Percentiles rank a stretch among this genome's conserved stretches.
Evolutionary conservation across 768 basidiomycete genomes (phyloP).

Genomic region (Hypholoma fasciculare): DNA sequence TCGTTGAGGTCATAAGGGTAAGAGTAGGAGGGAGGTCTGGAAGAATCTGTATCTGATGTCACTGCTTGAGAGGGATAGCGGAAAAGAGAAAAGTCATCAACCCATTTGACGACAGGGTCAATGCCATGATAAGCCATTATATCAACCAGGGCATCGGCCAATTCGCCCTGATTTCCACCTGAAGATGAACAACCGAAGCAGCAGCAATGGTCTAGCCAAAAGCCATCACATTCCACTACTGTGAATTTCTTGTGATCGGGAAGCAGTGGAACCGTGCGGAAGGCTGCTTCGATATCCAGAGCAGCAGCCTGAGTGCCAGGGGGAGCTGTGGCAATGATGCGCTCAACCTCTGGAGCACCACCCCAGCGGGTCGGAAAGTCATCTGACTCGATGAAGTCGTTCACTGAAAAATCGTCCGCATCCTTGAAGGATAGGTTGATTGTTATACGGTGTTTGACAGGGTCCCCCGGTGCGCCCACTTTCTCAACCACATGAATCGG

Average conservation of each 20-base stretch:
- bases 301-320: conserved; percentile 32
- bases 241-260: conserved; percentile 24
- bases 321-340: conserved; percentile 27
- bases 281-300: conserved; percentile 37
- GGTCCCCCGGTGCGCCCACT: conserved; percentile 11
- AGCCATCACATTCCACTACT: conserved; percentile 18
- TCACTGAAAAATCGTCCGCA: conserved; percentile 13
- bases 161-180: conserved; percentile 24
- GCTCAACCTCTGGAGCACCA: conserved; percentile 11
- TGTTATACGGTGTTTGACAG: conserved; percentile 18
- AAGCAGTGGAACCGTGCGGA: conserved; percentile 26
- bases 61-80: conserved; percentile 7
- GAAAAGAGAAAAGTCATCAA: conserved; percentile 27
- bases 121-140: conserved; percentile 10
- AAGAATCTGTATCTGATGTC: no score
- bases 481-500: conserved; percentile 17
- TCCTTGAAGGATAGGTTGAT: conserved; percentile 20
- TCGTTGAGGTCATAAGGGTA: conserved; percentile 23
- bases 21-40: not conserved
- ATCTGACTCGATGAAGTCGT: conserved; percentile 20
- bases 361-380: conserved; percentile 24
- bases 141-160: conserved; percentile 27
- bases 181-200: conserved; percentile 26
- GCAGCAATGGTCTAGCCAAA: conserved; percentile 23
- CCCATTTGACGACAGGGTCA: conserved; percentile 14